Evolutionary conservation across 345 rosid genomes (phyloP).

Genomic region (Sonneratia alba): DNA sequence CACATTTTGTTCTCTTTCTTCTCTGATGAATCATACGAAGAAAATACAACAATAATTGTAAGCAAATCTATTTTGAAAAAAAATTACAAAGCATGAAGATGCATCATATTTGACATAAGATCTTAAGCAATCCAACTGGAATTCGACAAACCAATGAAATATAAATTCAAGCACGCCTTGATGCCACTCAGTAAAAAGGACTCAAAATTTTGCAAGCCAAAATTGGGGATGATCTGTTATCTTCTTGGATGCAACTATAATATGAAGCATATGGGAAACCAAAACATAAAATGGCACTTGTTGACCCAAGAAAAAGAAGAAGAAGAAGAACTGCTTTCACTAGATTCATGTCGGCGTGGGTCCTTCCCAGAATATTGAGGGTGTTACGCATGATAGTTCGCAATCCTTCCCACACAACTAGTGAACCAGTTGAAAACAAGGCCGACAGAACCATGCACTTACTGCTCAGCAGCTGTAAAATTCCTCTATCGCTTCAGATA

Average conservation of each 20-base stretch:
- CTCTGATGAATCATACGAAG: neutral
- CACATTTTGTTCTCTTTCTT: neutral
- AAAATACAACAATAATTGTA: neutral
- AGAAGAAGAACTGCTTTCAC: neutral
- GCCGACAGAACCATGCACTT: neutral
- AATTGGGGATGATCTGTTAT: neutral
- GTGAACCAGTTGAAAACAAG: neutral
- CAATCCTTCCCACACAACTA: neutral
- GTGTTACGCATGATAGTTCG: neutral
- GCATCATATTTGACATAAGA: neutral
- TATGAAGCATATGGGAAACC: neutral
- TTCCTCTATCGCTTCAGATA: neutral
- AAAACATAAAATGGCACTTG: neutral
- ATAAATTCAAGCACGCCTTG: neutral
- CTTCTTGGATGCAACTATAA: neutral
- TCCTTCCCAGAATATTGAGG: neutral
- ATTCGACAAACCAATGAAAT: neutral
- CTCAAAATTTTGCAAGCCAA: neutral
- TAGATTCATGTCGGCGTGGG: neutral
- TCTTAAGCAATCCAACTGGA: neutral
- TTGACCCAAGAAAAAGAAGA: neutral
- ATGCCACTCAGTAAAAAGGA: neutral
- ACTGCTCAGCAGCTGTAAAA: neutral
- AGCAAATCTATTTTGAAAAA: neutral
- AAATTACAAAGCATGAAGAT: neutral